Evolutionary conservation across 129 eudicot genomes (phyloP), one percentile per base, ranked within the genome.

Genomic region (Mikania micrantha): DNA sequence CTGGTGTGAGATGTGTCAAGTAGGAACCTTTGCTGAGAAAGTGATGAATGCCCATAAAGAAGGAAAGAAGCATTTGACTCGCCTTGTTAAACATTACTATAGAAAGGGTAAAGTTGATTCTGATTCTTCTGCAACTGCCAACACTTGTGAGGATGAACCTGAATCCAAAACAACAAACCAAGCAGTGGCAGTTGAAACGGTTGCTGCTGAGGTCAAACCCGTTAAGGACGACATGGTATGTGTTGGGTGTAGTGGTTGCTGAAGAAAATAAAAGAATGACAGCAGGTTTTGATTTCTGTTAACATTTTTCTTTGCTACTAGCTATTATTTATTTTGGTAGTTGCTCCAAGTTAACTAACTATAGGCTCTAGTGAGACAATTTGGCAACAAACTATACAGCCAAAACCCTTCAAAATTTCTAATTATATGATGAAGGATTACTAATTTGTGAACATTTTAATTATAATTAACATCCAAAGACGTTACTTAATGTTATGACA

Each of bases 1-100:
- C 40, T 85, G 84, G 87, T 88, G 92, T 29, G 84, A 85, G 31
- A 64, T 85, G 81, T 88, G 96, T 29, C 39, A 78, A 39, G 74
- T 57, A 34, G 89, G 92, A 29, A 73, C 85, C 11, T 28, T 6
- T 25, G 28, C 78, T 12, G 82, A 69, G 66, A 69, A 63, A 29
- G 76, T 76, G 39, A 75, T 88, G 89, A 68, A 85, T 15, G 36
- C 13, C 28, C 92, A 88, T 74, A 73, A 75, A 56, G 48, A 9
- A 48, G 92, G 96, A 38, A 88, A 85, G 73, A 85, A 70, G 45
- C 96, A 83, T 74, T 19, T 40, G 22, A 59, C 27, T 1, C 63
- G 25, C 9, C 78, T 77, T 40, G 44, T 5, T 49, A 16, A 66
- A 70, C 50, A 61, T 7, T 27, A n/a, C n/a, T n/a, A 35, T 21